Evolutionary conservation across 1,284 basidiomycete species (phyloP).

Genomic region (Ustilago shanxiensis): DNA sequence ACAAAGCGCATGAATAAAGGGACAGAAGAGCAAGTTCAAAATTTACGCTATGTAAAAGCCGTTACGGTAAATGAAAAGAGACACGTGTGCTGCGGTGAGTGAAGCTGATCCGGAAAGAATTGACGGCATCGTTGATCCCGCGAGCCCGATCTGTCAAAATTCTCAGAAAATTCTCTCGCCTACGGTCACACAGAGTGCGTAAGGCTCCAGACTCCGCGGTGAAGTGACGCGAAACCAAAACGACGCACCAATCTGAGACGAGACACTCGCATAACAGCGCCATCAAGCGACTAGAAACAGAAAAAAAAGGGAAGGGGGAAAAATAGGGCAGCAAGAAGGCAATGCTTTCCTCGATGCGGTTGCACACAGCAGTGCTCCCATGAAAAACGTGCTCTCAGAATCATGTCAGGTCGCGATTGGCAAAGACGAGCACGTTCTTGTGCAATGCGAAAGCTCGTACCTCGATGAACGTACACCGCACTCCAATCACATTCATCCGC

Average conservation of each 20-base stretch:
- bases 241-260: background rate
- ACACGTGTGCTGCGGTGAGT: background rate
- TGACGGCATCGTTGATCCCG: background rate
- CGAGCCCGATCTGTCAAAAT: conserved; percentile 13
- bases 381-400: background rate
- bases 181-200: background rate
- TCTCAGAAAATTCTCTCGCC: conserved; percentile 10
- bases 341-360: conserved; percentile 8
- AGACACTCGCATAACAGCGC: background rate
- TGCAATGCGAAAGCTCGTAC: background rate
- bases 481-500: background rate
- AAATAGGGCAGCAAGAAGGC: too few species aligned
- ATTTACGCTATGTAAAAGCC: background rate
- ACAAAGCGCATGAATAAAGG: background rate
- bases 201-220: too few species aligned
- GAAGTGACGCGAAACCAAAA: background rate
- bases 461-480: background rate
- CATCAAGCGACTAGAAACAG: background rate
- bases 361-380: background rate
- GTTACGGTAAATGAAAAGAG: background rate
- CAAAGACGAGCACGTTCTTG: conserved; percentile 24
- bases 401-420: conserved; percentile 19
- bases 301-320: background rate
- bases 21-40: background rate
- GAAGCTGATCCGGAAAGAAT: too few species aligned